Conservation (phyloP, 768 basidiomycete genomes). For the Tylopilus vinaceipallidus region DNA sequence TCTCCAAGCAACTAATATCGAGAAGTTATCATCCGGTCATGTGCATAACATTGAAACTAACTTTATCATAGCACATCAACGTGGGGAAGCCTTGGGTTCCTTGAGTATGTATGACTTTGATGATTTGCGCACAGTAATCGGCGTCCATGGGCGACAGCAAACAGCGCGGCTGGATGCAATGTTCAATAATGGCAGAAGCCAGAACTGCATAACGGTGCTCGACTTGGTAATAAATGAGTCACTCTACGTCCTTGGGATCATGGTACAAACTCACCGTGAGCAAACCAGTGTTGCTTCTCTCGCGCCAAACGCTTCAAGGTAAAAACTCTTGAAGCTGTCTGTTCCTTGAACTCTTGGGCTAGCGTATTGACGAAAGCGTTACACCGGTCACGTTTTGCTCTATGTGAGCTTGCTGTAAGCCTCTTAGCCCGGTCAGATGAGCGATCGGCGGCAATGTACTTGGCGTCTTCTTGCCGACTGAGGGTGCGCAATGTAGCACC, state of each 20-base stretch:
- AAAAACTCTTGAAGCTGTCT: constrained; percentile 66
- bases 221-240: constrained; percentile 20
- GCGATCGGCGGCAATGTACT: constrained; percentile 64
- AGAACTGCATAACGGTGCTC: constrained; percentile 44
- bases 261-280: constrained; percentile 44
- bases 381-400: constrained; percentile 63
- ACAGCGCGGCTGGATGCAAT: constrained; percentile 91
- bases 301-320: constrained; percentile 74
- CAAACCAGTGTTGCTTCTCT: constrained; percentile 84
- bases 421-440: constrained; percentile 65
- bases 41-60: constrained; percentile 27
- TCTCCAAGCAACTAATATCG: constrained; percentile 71
- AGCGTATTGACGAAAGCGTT: constrained; percentile 58
- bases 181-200: constrained; percentile 69
- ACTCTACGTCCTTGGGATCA: neutral
- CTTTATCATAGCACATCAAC: constrained; percentile 80
- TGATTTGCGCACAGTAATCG: constrained; percentile 88
- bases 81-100: constrained; percentile 92
- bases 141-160: constrained; percentile 97
- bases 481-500: constrained; percentile 55
- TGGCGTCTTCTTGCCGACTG: constrained; percentile 67
- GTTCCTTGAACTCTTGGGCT: constrained; percentile 72
- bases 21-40: constrained; percentile 1
- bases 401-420: constrained; percentile 53
- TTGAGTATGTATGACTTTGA: constrained; percentile 80